Conservation (phyloP, 2,329 filamentous ascomycete genomes). For the Cordyceps javanica region DNA sequence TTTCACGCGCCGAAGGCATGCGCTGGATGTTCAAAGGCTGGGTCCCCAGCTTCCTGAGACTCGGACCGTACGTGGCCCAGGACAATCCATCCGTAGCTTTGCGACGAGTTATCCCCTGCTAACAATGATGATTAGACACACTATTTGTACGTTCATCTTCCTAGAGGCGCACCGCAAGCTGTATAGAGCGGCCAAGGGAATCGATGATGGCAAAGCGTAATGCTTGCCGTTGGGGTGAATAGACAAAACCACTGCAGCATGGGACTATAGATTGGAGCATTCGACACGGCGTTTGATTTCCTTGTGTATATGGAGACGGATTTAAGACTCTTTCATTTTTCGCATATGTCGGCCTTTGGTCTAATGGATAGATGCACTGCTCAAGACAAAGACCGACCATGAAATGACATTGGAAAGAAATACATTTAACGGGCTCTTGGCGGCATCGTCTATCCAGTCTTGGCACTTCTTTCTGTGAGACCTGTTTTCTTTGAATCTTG, state of each 20-base stretch:
- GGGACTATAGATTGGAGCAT: constrained; percentile 10
- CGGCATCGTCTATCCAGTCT: too few relatives aligned
- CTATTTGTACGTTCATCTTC: constrained; percentile 80
- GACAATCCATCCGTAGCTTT: not conserved
- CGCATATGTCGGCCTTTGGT: not conserved
- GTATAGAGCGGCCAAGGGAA: constrained; percentile 52
- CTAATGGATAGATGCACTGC: not conserved
- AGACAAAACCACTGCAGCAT: constrained; percentile 3
- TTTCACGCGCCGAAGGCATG: constrained; percentile 65
- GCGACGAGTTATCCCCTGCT: not conserved
- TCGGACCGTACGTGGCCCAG: constrained; percentile 51
- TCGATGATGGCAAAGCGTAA: constrained; percentile 19
- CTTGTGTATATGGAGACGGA: constrained; percentile 8
- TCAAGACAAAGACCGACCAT: not conserved
- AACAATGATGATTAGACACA: constrained; percentile 51
- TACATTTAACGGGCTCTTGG: too few relatives aligned
- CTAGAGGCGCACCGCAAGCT: constrained; percentile 79
- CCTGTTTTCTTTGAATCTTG: too few relatives aligned
- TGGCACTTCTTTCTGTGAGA: too few relatives aligned
- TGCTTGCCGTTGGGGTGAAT: constrained; percentile 21
- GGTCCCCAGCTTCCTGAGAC: constrained; percentile 67
- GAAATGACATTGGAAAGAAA: not conserved
- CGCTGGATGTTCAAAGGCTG: constrained; percentile 87
- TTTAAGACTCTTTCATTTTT: not conserved
- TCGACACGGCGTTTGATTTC: constrained; percentile 21